A percentile compares a stretch with the other conserved stretches of the same genome.
phyloP scores from a whole-genome alignment of 768 basidiomycete species.

The Clitopilus passeckerianus region DNA sequence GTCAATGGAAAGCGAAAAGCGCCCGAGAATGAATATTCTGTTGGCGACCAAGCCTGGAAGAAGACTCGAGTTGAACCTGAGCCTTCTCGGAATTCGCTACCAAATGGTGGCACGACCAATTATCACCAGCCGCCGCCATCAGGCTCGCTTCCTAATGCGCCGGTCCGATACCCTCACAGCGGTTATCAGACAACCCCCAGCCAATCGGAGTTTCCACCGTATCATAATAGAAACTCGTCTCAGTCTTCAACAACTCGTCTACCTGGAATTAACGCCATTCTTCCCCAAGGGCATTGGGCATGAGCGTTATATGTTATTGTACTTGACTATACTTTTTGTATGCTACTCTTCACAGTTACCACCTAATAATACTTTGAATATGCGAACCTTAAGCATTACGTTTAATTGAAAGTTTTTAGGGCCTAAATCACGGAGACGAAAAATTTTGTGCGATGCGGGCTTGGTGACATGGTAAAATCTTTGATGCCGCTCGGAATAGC shows the following conservation, averaged over 20 bases:
- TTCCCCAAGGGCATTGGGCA: slow-evolving; percentile 10
- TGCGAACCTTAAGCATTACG: slow-evolving; percentile 3
- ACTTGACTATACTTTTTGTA: neutral
- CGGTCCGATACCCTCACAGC: neutral
- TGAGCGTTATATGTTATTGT: slow-evolving; percentile 6
- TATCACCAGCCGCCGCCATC: slow-evolving; percentile 4
- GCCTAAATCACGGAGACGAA: neutral
- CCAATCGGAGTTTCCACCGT: neutral
- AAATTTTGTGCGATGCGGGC: neutral
- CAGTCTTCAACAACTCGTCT: neutral
- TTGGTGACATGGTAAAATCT: neutral
- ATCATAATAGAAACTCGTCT: neutral
- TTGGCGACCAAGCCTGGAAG: slow-evolving; percentile 73
- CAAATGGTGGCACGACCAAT: slow-evolving; percentile 6
- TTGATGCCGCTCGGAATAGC: slow-evolving; percentile 20
- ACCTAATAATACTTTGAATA: neutral
- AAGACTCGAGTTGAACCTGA: slow-evolving; percentile 39
- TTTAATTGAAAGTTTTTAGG: neutral
- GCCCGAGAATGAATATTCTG: slow-evolving; percentile 44
- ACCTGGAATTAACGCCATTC: neutral
- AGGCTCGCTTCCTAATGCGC: neutral
- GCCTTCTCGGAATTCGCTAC: slow-evolving; percentile 5
- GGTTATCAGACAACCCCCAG: neutral
- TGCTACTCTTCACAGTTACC: neutral
- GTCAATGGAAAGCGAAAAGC: slow-evolving; percentile 57